Evolutionary conservation across 2,329 filamentous ascomycete species (phyloP), one percentile per base, ranked within the genome.

Genomic region (Penicillium sp.): DNA sequence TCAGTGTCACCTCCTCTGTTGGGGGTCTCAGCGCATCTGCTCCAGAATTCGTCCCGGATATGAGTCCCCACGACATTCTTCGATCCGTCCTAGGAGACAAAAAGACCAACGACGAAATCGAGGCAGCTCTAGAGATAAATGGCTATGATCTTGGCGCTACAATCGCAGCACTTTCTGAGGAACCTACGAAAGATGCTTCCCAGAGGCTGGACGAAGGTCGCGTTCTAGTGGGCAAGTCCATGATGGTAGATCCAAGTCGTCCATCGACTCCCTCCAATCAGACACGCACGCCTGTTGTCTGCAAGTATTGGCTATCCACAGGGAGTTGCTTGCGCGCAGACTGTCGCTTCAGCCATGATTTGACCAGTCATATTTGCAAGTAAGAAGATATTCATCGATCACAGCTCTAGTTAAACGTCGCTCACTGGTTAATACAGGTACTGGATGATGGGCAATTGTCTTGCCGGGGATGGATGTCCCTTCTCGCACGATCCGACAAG

Each of bases 31-130:
- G 91, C 66, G 87, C 86, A 6, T 63, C 70, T 9, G 90, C 90
- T 5, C 88, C 92, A 23, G 91, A 97, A 71, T 97, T 84, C 75
- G 79, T 87, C 14, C 84, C 85, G 56, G 92, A 97, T 68, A 97
- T 99, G 93, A 95, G 90, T 58, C 93, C 94, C 0, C 96, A 97
- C 74, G 94, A 99, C 70, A 97, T 99, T 84, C 81, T 99, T 56
- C 89, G 94, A 60, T 97, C 93, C 5, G 95, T 99, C 42, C 80
- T 99, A 24, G 91, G 93, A 48, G 91, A 94, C 65, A 86, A 90
- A 55, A 88, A 89, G 67, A 88, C 90, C 2, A 93, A 97, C 66
- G 92, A 97, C 52, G 94, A 99, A 72, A 93, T 99, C 48, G 92
- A 97, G 70, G 82, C 86, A n/a, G 90, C 93, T 4, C 81, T 99